Base-by-base conservation (phyloP, 495 filamentous ascomycete genomes). In the Daldinia caldariorum region DNA sequence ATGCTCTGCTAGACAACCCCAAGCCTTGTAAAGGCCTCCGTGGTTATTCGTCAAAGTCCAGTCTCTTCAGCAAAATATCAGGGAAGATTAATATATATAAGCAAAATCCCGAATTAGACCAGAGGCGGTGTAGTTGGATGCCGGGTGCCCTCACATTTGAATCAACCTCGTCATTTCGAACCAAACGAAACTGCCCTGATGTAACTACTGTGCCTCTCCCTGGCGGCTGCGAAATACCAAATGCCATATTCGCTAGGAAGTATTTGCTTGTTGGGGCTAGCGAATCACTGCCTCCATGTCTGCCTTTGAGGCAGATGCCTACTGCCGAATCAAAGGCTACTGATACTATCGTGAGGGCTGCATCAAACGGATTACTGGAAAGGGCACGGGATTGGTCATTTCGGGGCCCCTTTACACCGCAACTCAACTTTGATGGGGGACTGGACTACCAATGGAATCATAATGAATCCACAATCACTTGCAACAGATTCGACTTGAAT, bases 341-440 rank as follows among this genome's bases (percentile, higher is more conserved):
- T 69, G 54, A 83, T 74, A 57, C 83, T 61, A 58, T 80, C 65
- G 73, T 83, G 81, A 55, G 85, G 54, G 49, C 85, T 57, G 54
- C 83, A 47, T 74, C 66, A 26, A 61, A 66, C 7, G 79, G 78
- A n/a, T 34, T 77, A 13, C 43, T 76, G 20, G 74, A 61, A 20
- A 74, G 55, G 61, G 35, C 61, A 54, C 54, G 63, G n/a, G 12
- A 60, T 18, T 71, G 79, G 74, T 68, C 53, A 12, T 78, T 77
- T 54, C 72, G 74, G 8, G 76, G 76, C 0, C 76, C 76, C 0
- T 76, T 78, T 26, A 78, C 76, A 0, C 76, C 76, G 0, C 74
- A 78, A 56, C 70, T 78, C 35, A 68, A 72, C 0, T 78, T 76
- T 63, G 76, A 78, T 50, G 76, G 76, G 29, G 74, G 76, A 6